Evolutionary conservation across 352 stramenopile genomes (phyloP).

Genomic region (Thraustochytrium striatum): DNA sequence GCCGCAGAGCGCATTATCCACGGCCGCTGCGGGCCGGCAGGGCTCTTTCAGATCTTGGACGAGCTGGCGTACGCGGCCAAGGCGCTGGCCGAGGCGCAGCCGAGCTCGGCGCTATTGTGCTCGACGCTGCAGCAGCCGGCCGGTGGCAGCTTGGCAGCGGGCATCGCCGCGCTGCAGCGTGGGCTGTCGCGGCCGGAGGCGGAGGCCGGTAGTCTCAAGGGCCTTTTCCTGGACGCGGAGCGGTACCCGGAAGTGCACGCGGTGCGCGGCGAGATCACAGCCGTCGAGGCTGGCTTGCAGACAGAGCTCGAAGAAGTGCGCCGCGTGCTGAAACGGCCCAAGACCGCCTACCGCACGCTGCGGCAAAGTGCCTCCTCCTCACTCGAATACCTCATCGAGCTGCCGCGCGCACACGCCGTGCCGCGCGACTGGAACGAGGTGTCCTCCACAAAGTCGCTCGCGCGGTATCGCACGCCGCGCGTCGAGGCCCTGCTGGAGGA

Average conservation of each 20-base stretch:
- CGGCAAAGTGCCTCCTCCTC: conserved; percentile 43
- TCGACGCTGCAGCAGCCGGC: neutral
- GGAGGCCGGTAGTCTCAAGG: conserved; percentile 63
- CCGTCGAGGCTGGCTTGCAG: conserved; percentile 76
- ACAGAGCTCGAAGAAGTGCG: conserved; percentile 69
- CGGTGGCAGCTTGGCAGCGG: neutral
- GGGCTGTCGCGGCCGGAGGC: conserved; percentile 55
- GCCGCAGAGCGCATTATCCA: conserved; percentile 8
- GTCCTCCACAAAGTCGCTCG: conserved; percentile 54
- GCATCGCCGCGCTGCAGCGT: neutral
- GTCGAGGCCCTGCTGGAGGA: conserved; percentile 49
- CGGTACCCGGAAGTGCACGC: conserved; percentile 75
- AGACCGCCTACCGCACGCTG: conserved; percentile 51
- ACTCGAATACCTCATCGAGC: conserved; percentile 57
- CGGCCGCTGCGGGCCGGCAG: neutral
- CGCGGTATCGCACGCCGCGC: conserved; percentile 53
- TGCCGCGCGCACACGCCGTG: conserved; percentile 33
- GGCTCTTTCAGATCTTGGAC: neutral
- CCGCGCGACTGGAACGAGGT: conserved; percentile 49
- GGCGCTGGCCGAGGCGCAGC: neutral
- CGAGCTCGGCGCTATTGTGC: neutral
- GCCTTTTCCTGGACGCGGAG: conserved; percentile 65
- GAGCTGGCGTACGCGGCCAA: neutral
- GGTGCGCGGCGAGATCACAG: conserved; percentile 63
- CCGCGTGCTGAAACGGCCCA: conserved; percentile 61